Percentiles rank a stretch among this genome's conserved stretches.
phyloP scores from a whole-genome alignment of 2,329 filamentous ascomycete genomes.

The Knoxdaviesia capensis region DNA sequence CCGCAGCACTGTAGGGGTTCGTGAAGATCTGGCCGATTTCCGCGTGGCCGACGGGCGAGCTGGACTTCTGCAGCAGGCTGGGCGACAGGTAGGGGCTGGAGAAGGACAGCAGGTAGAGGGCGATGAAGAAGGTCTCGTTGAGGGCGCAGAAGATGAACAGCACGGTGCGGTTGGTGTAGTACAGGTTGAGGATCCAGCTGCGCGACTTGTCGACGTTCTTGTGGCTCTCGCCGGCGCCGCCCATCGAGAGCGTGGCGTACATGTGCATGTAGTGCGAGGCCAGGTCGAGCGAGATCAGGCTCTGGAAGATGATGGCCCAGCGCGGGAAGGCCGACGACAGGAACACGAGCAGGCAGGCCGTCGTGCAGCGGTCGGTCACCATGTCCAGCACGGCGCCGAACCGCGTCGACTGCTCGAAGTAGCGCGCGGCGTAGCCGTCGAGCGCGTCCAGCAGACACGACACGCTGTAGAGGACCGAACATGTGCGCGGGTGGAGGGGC shows the following conservation, averaged over 20 bases:
- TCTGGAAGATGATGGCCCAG: constrained; percentile 88
- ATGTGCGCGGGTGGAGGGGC: constrained; percentile 94
- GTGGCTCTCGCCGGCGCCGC: constrained; percentile 61
- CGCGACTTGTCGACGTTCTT: constrained; percentile 72
- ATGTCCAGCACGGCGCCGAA: constrained; percentile 97
- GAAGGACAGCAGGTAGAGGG: constrained; percentile 92
- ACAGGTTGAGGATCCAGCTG: constrained; percentile 79
- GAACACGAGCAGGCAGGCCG: constrained; percentile 85
- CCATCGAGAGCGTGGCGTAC: constrained; percentile 86
- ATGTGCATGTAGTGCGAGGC: constrained; percentile 98
- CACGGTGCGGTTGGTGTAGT: constrained; percentile 94
- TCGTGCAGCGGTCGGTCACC: constrained; percentile 97
- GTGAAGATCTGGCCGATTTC: constrained; percentile 59
- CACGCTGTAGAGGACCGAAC: constrained; percentile 75
- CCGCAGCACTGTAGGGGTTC: constrained; percentile 79
- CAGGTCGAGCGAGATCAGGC: constrained; percentile 77
- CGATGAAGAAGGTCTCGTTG: constrained; percentile 97
- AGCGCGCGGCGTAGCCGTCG: constrained; percentile 69
- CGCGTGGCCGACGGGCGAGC: constrained; percentile 30
- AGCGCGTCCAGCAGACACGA: constrained; percentile 91
- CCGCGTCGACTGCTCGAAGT: constrained; percentile 75
- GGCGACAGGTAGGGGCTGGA: constrained; percentile 78
- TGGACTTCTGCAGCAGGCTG: constrained; percentile 46
- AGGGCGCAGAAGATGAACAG: constrained; percentile 77
- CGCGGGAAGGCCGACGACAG: constrained; percentile 84